phyloP scores from a whole-genome alignment of 371 early-diverging fungal species.

The Mucor sp. region DNA sequence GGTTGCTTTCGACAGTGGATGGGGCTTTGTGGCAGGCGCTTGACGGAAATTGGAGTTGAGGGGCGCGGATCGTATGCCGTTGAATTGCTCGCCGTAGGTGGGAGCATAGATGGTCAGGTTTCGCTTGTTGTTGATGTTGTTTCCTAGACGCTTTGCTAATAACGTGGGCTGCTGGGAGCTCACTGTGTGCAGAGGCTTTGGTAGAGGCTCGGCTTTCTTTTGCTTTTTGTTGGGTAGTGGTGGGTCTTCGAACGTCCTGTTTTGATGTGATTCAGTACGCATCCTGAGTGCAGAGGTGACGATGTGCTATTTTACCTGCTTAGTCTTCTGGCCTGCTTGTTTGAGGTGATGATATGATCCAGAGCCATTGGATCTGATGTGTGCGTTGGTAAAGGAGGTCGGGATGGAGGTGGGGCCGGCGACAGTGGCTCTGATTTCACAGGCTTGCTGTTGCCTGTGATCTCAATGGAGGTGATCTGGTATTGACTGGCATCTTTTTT shows the following conservation, averaged over 20 bases:
- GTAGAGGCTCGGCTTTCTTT: conserved; percentile 16
- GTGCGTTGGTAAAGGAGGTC: conserved; percentile 7
- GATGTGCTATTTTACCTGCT: conserved; percentile 26
- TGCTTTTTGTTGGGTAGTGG: conserved; percentile 8
- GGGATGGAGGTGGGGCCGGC: conserved; percentile 28
- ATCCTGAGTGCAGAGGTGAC: no score
- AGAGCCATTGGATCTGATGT: conserved; percentile 38
- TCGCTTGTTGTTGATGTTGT: conserved; percentile 39
- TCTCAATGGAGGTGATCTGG: conserved; percentile 4
- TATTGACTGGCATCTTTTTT: conserved; percentile 10
- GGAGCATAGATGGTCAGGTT: conserved; percentile 62
- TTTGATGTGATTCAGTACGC: not conserved
- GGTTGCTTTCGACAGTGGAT: conserved; percentile 17
- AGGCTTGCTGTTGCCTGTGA: not conserved
- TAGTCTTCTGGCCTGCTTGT: conserved; percentile 14
- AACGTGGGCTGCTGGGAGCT: conserved; percentile 38
- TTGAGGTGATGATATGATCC: conserved; percentile 11
- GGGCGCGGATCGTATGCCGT: conserved; percentile 59
- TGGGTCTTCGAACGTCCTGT: conserved; percentile 19
- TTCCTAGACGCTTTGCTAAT: conserved; percentile 30
- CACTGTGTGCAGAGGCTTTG: conserved; percentile 44
- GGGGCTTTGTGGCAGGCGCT: conserved; percentile 16
- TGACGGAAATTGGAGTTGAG: conserved; percentile 51
- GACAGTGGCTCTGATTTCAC: conserved; percentile 42
- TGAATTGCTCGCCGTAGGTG: conserved; percentile 52